Base-by-base conservation (phyloP, 208 protist species). In the Phytomonas sp. region DNA sequence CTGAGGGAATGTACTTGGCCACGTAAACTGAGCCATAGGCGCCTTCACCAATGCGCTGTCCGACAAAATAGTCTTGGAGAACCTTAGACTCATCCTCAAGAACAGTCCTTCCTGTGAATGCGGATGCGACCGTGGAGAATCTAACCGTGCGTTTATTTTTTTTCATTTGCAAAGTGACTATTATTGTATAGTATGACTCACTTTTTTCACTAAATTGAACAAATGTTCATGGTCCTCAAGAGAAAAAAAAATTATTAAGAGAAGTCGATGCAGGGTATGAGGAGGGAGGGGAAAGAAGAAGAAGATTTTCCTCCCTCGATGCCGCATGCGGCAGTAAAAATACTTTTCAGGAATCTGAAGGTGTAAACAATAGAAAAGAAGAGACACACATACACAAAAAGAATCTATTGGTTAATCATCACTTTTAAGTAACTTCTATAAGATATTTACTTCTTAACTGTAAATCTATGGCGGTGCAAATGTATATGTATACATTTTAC, bases 1-100 rank as follows among this genome's bases (percentile, higher is more conserved):
- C 84, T 0, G 89, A 93, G 1, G 86, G 87, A 5, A 90, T 74
- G 77, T 97, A 87, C 61, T 86, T 92, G 9, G 79, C 88, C 0
- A 80, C 40, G 64, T 95, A 95, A 9, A 97, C 93, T n/a, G 88
- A 94, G 43, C 83, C 87, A 66, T 95, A 96, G 31, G 86, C 85
- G 0, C 93, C 93, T 40, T 95, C 89, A 66, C 93, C 93, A 13
- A 97, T 81, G 31, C 87, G 83, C 70, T 89, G 87, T 6, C 90
- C 87, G 1, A 88, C 74, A 6, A 84, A 75, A 71, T 93, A 93
- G 73, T 93, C 83, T 62, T 81, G 75, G 30, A 95, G 67, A 64
- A 91, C 85, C 30, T 83, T 81, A 1, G 67, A 60, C 81, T 95
- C 90, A 37, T 92, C 84, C 66, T 91, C 74, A 23, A 93, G 77